phyloP scores from a whole-genome alignment of 139 green algal species.

The Picochlorum sp. region DNA sequence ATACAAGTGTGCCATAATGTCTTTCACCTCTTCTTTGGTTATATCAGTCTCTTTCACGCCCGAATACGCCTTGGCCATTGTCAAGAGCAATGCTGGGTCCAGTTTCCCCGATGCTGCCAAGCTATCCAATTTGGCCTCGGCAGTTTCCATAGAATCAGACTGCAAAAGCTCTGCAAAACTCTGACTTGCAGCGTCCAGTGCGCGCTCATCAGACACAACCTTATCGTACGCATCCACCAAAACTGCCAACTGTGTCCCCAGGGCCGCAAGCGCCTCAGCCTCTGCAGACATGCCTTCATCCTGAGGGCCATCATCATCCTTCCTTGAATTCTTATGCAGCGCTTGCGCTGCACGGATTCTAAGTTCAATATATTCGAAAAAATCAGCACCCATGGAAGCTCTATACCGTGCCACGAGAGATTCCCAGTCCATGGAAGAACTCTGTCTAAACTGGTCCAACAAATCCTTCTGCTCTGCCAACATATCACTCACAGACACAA shows the following conservation, averaged over 20 bases:
- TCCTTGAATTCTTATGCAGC: not conserved
- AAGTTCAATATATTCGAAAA: conserved; percentile 49
- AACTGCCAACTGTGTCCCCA: conserved; percentile 28
- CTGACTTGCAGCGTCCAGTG: conserved; percentile 27
- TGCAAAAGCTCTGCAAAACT: conserved; percentile 33
- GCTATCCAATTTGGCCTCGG: conserved; percentile 61
- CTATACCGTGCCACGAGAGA: conserved; percentile 32
- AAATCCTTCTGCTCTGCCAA: conserved; percentile 27
- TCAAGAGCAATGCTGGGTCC: conserved; percentile 69
- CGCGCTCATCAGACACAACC: conserved; percentile 29
- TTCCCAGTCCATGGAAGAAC: conserved; percentile 38
- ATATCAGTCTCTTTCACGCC: conserved; percentile 57
- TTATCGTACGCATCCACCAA: conserved; percentile 37
- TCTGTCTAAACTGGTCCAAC: conserved; percentile 22
- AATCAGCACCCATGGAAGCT: conserved; percentile 28
- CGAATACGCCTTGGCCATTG: conserved; percentile 71
- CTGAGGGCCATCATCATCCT: not conserved
- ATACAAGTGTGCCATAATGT: conserved; percentile 76
- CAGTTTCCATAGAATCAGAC: conserved; percentile 41
- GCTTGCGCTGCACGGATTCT: not conserved
- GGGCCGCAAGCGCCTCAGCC: conserved; percentile 27
- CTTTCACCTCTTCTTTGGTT: conserved; percentile 69
- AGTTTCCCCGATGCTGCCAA: conserved; percentile 46
- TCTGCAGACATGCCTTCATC: conserved; percentile 10
- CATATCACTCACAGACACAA: conserved; percentile 39